Percentiles rank a stretch among this genome's conserved stretches.
Conservation (phyloP, 306 rosid species). For the Canavalia gladiata region DNA sequence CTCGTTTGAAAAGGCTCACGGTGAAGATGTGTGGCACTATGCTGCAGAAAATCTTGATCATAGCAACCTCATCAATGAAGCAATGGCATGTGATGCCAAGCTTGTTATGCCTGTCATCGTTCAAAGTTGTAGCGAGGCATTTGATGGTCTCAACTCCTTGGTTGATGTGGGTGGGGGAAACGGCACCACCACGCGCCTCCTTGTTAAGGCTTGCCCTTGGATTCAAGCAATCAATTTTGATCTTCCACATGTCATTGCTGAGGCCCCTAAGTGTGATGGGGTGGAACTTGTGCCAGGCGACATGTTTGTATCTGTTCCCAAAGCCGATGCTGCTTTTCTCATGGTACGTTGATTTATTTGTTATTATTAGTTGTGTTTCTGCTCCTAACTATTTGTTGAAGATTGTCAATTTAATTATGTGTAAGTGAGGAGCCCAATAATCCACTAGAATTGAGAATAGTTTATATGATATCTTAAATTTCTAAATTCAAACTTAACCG, state of each 20-base stretch:
- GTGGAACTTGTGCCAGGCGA: slow-evolving; percentile 68
- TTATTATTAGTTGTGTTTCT: too few species aligned
- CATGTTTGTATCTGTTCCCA: slow-evolving; percentile 73
- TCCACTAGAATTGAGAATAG: too few species aligned
- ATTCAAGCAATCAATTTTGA: slow-evolving; percentile 73
- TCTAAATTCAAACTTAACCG: too few species aligned
- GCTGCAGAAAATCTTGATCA: slow-evolving; percentile 47
- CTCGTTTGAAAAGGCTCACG: slow-evolving; percentile 57
- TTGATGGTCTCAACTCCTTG: slow-evolving; percentile 57
- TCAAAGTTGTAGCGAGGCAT: slow-evolving; percentile 52
- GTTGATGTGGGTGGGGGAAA: slow-evolving; percentile 90
- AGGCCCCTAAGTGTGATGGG: slow-evolving; percentile 32
- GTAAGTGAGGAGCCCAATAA: too few species aligned
- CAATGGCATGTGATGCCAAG: slow-evolving; percentile 69
- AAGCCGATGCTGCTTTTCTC: slow-evolving; percentile 72
- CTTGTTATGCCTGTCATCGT: slow-evolving; percentile 46
- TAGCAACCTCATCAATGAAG: slow-evolving; percentile 64
- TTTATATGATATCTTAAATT: too few species aligned
- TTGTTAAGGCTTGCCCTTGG: slow-evolving; percentile 58
- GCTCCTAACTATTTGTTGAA: neutral
- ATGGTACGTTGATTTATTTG: slow-evolving; percentile 48
- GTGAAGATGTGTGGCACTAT: slow-evolving; percentile 65
- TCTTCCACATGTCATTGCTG: slow-evolving; percentile 69
- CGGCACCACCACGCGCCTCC: slow-evolving; percentile 56
- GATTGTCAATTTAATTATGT: too few species aligned